A percentile compares a stretch with the other conserved stretches of the same genome.
phyloP scores from a whole-genome alignment of 352 stramenopile genomes.

The Globisporangium takayamanum region DNA sequence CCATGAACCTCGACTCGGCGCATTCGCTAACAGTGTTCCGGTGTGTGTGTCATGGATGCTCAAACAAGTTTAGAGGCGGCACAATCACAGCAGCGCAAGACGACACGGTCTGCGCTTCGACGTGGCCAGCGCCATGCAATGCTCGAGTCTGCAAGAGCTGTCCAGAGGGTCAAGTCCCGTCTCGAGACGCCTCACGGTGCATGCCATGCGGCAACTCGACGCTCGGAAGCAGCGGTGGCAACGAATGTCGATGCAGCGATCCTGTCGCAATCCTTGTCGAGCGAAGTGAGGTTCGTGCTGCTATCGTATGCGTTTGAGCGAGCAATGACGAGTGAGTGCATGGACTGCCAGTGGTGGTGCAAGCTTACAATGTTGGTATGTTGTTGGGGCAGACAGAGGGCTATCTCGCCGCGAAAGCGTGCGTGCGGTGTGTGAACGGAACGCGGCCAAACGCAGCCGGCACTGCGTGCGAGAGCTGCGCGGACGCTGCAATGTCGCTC shows the following conservation, averaged over 20 bases:
- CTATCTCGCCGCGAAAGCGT: slow-evolving; percentile 57
- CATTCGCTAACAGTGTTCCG: not conserved
- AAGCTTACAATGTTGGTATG: not conserved
- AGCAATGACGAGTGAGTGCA: not conserved
- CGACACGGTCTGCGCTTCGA: slow-evolving; percentile 37
- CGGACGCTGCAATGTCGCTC: slow-evolving; percentile 74
- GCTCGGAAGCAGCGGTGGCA: slow-evolving; percentile 22
- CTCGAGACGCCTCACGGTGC: slow-evolving; percentile 35
- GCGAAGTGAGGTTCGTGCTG: slow-evolving; percentile 27
- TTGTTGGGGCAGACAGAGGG: slow-evolving; percentile 29
- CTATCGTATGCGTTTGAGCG: not conserved
- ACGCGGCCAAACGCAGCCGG: slow-evolving; percentile 24
- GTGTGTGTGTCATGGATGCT: not conserved
- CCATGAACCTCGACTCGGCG: not conserved
- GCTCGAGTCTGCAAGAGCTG: slow-evolving; percentile 36
- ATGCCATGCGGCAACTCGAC: slow-evolving; percentile 61
- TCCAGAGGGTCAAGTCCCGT: slow-evolving; percentile 27
- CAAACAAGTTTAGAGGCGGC: slow-evolving; percentile 6
- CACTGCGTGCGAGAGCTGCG: slow-evolving; percentile 61
- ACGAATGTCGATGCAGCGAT: slow-evolving; percentile 44
- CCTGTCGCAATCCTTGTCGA: slow-evolving; percentile 46
- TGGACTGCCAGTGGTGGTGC: not conserved
- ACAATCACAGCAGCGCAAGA: slow-evolving; percentile 20
- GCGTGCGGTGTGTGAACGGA: slow-evolving; percentile 36
- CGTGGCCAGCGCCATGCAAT: slow-evolving; percentile 61